Evolutionary conservation across 2,329 filamentous ascomycete genomes (phyloP).

Genomic region (Neofusicoccum kwambonambiense): DNA sequence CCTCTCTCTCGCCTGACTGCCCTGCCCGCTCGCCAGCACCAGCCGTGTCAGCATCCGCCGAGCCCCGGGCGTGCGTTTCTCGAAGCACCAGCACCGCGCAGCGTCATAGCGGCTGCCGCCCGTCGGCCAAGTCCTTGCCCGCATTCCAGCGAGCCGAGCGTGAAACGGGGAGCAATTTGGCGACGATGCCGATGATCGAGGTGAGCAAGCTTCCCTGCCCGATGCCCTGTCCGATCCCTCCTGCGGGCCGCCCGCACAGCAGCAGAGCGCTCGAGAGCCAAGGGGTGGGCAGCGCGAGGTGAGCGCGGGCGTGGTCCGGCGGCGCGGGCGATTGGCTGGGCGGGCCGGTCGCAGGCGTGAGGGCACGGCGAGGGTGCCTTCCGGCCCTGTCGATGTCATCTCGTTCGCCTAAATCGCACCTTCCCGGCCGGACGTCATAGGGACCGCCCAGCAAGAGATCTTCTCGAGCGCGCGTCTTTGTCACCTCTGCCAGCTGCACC

Average conservation of each 20-base stretch:
- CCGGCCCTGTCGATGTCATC: slow-evolving; percentile 11
- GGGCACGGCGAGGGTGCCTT: neutral
- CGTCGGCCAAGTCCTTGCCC: neutral
- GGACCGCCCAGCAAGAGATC: neutral
- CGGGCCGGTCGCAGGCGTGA: neutral
- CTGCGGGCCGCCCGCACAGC: slow-evolving; percentile 6
- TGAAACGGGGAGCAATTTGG: slow-evolving; percentile 8
- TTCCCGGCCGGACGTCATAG: slow-evolving; percentile 14
- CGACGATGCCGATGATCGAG: slow-evolving; percentile 19
- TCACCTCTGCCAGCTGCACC: slow-evolving; percentile 6
- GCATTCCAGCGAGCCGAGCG: slow-evolving; percentile 3
- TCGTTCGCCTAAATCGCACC: slow-evolving; percentile 12
- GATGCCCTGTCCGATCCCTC: slow-evolving; percentile 3
- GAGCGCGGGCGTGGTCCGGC: slow-evolving; percentile 5
- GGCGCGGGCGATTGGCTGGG: slow-evolving; percentile 9
- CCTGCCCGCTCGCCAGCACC: neutral
- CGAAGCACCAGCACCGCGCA: neutral
- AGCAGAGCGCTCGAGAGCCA: neutral
- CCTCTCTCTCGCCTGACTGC: neutral
- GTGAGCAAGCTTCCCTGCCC: slow-evolving; percentile 9
- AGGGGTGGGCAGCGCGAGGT: neutral
- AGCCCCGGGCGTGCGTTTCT: neutral
- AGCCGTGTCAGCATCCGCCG: neutral
- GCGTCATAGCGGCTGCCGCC: neutral
- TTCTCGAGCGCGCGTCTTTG: slow-evolving; percentile 8